Evolutionary conservation across 225 moss, liverwort and hornwort species (phyloP), one percentile per base, ranked within the genome.

Genomic region (Bryum argenteum): DNA sequence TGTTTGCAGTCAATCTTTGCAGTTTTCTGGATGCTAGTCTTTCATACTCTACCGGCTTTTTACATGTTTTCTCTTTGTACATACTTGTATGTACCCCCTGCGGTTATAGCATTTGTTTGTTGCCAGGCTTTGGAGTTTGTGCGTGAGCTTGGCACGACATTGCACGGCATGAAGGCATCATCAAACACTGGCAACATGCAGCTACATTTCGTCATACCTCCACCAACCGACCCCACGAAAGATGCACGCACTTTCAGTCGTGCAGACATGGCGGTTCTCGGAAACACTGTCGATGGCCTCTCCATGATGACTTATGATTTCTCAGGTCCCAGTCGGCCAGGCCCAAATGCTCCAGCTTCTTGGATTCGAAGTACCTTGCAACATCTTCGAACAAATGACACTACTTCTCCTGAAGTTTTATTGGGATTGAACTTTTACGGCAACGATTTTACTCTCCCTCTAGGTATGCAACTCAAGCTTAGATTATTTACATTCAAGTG

Each of bases 301-400:
- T 96, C 96, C 39, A 84, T 96, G 16, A 96, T 96, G 96, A 91
- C 96, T 8, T 96, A 96, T 54, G 96, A 96, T 61, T 96, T 85
- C 81, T 96, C 96, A 18, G 89, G 85, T 65, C 89, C 93, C 37
- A 77, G 82, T 50, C 82, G 78, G 48, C 96, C 96, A 43, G 96
- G 96, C 54, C 96, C 96, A 14, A 96, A 91, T 79, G 91, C 96
- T 77, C 96, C 96, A 11, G 75, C 87, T 54, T 71, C 82, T n/a
- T 96, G 96, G 96, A 83, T 96, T 54, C 79, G 70, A 18, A 75
- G 79, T 12, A 91, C 90, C 41, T 72, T 96, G 40, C 81, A 76
- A 64, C 61, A 66, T 18, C 68, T 96, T 17, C 66, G 75, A 44
- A n/a, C 21, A 33, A 69, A 51, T 22, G 72, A 87, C 60, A 71